Base-by-base conservation (phyloP, 306 rosid species). In the Casuarina equisetifolia region DNA sequence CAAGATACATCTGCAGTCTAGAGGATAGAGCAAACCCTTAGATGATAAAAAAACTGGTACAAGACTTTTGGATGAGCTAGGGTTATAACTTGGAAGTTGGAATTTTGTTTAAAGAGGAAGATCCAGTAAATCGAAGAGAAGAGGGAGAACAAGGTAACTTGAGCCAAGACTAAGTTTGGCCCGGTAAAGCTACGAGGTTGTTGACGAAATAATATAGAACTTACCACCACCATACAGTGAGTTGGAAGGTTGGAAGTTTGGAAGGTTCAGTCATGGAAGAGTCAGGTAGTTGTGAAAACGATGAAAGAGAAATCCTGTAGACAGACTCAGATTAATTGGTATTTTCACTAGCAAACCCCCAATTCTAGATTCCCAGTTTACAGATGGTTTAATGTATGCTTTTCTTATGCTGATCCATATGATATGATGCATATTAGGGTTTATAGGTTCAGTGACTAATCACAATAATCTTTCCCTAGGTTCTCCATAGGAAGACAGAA, bases 401-500 rank as follows among this genome's bases (percentile, higher is more conserved):
- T 12, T 62, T 62, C 69, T 62, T 3, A 64, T 64, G 70, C 32
- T 64, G 70, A 64, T 69, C 51, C 49, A 15, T 44, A 43, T 64
- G 57, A 58, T 77, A 38, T 55, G 17, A 38, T 55, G 17, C 54
- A 9, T 39, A 17, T 66, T 66, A 36, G 39, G 62, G 45, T 57
- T 51, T 77, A 25, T 38, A 12, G 45, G 4, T 15, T 45, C 77
- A 77, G 36, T 70, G 15, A n/a, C 49, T 67, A 68, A 32, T 78
- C 70, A 73, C 55, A 68, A 74, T 59, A 57, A 76, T 69, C 36
- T 46, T 63, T 70, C 36, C 80, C 42, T 87, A 90, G 97, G 97
- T 92, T 77, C 95, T 92, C 83, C 97, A 90, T 4, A 88, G 94
- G 80, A 92, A 92, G 91, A 89, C 97, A 77, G 94, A 90, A 85